phyloP scores from a whole-genome alignment of 139 green algal species.

The Chlorella sp. region DNA sequence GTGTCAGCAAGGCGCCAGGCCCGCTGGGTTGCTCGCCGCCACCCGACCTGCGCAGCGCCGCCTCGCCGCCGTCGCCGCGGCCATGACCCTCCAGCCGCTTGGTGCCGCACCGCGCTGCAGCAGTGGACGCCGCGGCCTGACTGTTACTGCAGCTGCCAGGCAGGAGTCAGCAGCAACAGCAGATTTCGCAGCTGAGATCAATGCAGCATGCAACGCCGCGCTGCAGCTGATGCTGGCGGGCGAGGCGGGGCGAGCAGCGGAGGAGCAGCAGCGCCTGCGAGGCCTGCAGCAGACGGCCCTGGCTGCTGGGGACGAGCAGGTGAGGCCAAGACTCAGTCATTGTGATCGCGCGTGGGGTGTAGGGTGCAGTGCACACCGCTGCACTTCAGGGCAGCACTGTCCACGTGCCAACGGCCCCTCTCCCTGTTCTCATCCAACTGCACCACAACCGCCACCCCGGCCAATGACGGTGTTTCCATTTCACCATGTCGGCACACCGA shows the following conservation, averaged over 20 bases:
- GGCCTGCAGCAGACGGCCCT: not conserved
- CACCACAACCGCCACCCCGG: no score
- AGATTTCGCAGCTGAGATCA: not conserved
- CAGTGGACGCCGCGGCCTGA: not conserved
- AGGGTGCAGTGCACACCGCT: no score
- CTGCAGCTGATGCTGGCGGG: constrained; percentile 26
- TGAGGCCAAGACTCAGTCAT: no score
- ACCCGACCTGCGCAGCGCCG: not conserved
- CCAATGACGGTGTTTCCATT: no score
- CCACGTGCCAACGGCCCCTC: no score
- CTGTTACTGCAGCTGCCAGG: not conserved
- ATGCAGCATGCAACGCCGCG: constrained; percentile 4
- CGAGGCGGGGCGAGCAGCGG: not conserved
- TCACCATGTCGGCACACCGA: no score
- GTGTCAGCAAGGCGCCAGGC: no score
- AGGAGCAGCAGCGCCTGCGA: not conserved
- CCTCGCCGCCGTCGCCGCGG: not conserved
- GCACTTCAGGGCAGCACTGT: no score
- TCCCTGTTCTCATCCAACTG: no score
- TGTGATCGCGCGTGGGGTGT: no score
- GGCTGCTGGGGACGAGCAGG: not conserved
- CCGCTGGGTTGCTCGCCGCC: not conserved
- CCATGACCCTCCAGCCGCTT: not conserved
- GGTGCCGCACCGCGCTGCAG: not conserved
- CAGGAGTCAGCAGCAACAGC: not conserved